Evolutionary conservation across 169 alveolate genomes (phyloP).

Genomic region (Plasmodium gallinaceum): DNA sequence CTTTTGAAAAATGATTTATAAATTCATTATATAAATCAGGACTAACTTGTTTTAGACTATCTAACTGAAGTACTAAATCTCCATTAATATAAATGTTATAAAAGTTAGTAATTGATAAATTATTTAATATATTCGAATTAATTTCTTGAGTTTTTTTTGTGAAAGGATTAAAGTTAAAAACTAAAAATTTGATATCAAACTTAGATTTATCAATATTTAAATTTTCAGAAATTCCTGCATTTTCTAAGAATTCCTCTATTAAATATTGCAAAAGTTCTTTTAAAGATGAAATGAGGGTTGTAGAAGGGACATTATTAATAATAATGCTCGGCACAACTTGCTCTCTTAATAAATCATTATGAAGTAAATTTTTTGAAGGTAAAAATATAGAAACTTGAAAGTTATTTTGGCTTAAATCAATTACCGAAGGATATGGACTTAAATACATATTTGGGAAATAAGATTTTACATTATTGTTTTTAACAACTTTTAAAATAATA

Average conservation of each 20-base stretch:
- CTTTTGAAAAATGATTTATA: slow-evolving; percentile 47
- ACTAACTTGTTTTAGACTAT: slow-evolving; percentile 17
- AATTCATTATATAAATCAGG: slow-evolving; percentile 31
- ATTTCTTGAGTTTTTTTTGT: slow-evolving; percentile 25
- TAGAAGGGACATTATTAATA: slow-evolving; percentile 64
- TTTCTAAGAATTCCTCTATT: slow-evolving; percentile 21
- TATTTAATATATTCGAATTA: slow-evolving; percentile 19
- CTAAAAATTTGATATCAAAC: slow-evolving; percentile 40
- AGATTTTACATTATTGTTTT: not conserved
- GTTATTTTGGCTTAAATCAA: slow-evolving; percentile 68
- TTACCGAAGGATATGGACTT: slow-evolving; percentile 32
- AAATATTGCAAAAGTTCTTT: slow-evolving; percentile 13
- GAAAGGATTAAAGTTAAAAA: slow-evolving; percentile 16
- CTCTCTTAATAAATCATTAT: slow-evolving; percentile 15
- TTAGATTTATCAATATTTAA: slow-evolving; percentile 17
- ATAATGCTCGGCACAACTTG: slow-evolving; percentile 16
- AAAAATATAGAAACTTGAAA: slow-evolving; percentile 60
- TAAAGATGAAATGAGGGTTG: slow-evolving; percentile 24
- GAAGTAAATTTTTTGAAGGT: not conserved
- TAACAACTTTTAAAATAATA: slow-evolving; percentile 23
- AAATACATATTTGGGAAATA: slow-evolving; percentile 50
- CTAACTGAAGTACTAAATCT: slow-evolving; percentile 31
- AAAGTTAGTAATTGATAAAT: slow-evolving; percentile 58
- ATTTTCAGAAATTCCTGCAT: slow-evolving; percentile 5
- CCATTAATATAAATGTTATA: slow-evolving; percentile 50